These are phyloP conservation scores for Mycena chlorophos DNA, from an alignment of 768 basidiomycete species.

Conservation along the genomic window DNA sequence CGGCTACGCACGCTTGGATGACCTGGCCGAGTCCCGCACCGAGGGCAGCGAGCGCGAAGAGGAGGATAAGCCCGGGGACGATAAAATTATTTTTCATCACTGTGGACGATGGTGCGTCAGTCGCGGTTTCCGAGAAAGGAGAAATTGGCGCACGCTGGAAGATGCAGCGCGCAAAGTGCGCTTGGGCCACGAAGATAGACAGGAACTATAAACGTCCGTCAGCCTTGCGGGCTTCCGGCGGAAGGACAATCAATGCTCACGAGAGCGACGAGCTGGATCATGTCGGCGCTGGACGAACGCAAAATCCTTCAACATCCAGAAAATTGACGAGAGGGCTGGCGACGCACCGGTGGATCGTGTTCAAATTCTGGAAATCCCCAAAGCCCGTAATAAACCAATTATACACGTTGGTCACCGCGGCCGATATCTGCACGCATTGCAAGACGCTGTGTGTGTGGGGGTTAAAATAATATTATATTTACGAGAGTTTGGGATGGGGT, in stretches of 20 bases:
- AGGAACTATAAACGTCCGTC: neutral
- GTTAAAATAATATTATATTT: too few species aligned
- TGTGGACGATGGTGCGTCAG: neutral
- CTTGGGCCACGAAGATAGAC: conserved; percentile 5
- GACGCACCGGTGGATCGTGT: neutral
- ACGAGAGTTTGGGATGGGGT: neutral
- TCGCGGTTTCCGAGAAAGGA: neutral
- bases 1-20: neutral
- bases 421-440: conserved; percentile 2
- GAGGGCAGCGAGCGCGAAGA: neutral
- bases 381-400: conserved; percentile 1
- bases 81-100: neutral
- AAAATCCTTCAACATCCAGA: neutral
- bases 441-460: too few species aligned
- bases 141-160: neutral
- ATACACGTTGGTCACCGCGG: neutral
- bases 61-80: neutral
- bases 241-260: neutral
- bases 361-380: neutral
- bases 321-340: too few species aligned
- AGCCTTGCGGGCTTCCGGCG: neutral
- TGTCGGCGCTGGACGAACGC: neutral
- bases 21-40: neutral
- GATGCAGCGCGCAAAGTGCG: conserved; percentile 4
- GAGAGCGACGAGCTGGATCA: neutral